A percentile compares a stretch with the other conserved stretches of the same genome.
Evolutionary conservation across 2,329 filamentous ascomycete species (phyloP).

Genomic region (Sarocladium kiliense): DNA sequence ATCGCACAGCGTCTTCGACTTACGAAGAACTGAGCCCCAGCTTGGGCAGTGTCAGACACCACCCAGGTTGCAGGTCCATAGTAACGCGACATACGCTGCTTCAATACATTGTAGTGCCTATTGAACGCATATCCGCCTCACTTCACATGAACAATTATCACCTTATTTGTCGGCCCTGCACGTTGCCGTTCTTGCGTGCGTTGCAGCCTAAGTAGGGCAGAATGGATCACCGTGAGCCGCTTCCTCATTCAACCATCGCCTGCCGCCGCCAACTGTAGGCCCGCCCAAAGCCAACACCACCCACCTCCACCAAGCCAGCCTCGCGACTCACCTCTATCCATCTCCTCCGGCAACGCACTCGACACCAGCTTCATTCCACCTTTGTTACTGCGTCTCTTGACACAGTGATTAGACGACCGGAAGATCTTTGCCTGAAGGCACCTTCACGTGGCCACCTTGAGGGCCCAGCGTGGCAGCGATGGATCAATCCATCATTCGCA

Average conservation of each 20-base stretch:
- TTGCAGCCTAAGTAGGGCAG: background rate
- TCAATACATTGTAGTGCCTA: too few species aligned
- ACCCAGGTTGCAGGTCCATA: too few species aligned
- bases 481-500: slow-evolving; percentile 74
- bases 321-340: background rate
- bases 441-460: background rate
- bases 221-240: background rate
- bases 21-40: too few species aligned
- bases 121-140: too few species aligned
- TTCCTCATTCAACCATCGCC: background rate
- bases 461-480: background rate
- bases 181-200: background rate
- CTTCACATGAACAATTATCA: too few species aligned
- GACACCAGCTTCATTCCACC: background rate
- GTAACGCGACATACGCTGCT: too few species aligned
- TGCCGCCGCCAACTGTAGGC: background rate
- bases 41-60: too few species aligned
- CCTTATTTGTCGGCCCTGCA: too few species aligned
- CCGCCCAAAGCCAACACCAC: background rate
- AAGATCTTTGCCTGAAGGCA: background rate
- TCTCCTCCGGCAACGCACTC: background rate
- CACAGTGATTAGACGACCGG: background rate
- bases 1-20: too few species aligned
- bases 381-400: background rate
- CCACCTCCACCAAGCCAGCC: background rate